Base-by-base conservation (phyloP, 257 asterid genomes). In the Solanum arcanum region DNA sequence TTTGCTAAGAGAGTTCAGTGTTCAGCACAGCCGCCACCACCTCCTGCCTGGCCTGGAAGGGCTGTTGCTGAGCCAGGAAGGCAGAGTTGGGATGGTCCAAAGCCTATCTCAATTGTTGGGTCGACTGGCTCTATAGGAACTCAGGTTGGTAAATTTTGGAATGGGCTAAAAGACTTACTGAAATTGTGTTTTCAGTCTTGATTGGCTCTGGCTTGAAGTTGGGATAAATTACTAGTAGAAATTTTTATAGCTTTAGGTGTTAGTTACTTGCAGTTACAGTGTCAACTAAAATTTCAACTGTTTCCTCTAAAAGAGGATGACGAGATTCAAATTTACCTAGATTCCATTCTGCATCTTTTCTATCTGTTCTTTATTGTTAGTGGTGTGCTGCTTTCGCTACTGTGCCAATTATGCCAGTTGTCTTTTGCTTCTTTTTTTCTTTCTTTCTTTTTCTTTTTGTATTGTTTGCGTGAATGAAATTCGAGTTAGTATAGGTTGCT, bases 91-190 rank as follows among this genome's bases (percentile, higher is more conserved):
- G 97, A 93, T 6, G 99, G 99, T 35, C 99, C 96, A 14, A 97
- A 97, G 92, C 99, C 99, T 84, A 96, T 97, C 86, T 93, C 99
- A 16, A 82, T 97, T 56, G 93, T 97, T 90, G 99, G 99, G 74
- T 97, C 99, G 64, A 97, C 99, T 84, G 99, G 99, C 87, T 97
- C 99, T 75, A 95, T 97, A 86, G 99, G 99, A 66, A 96, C 99
- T 37, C 99, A 97, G 99, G 99, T 97, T 74, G 23, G 46, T 81
- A 41, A 81, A 49, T 49, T 11, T 81, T 81, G 46, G 35, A 62
- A 62, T n/a, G 31, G 70, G 70, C 8, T 62, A 62, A 62, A 62
- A 62, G 70, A 62, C 70, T 62, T n/a, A n/a, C 9, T 62, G 25
- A 62, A 27, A 62, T 62, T n/a, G 31, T n/a, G n/a, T 29, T 80